Base-by-base conservation (phyloP, 2,329 filamentous ascomycete species). In the Capronia americana region DNA sequence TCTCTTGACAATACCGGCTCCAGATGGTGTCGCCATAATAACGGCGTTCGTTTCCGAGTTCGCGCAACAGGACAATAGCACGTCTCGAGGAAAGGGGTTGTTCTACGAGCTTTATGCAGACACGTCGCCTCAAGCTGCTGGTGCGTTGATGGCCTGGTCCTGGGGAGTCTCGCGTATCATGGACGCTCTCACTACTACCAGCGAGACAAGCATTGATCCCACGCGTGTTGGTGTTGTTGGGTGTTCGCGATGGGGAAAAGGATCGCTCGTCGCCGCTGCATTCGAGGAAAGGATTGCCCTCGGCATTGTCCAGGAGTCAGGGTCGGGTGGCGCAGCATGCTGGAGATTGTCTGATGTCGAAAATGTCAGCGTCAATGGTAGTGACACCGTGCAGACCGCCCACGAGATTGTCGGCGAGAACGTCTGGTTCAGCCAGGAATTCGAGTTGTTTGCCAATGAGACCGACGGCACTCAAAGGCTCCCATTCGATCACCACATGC, bases 181-280 rank as follows among this genome's bases (percentile, higher is more conserved):
- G 57, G 86, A 89, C 73, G 85, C 81, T 17, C 79, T 89, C 44
- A 86, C 87, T 78, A 75, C 74, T 12, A 81, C 79, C 24, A 79
- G 81, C 1, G 79, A 79, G 46, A 71, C 74, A 12, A 74, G 74
- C 11, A 87, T 89, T 74, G 81, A 86, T 75, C 71, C 80, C 26
- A 79, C 74, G 44, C 79, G 78, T 2, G 75, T 86, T 23, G 87
- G 85, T 56, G 86, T 88, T 1, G 88, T 86, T 14, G 87, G 87
- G 4, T 89, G 87, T 79, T 88, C 85, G 61, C 84, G 87, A 48
- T 87, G 88, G 76, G 87, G 86, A 63, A 89, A 89, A 78, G 87
- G 87, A 12, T 86, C 87, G 32, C 83, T 89, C 68, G 79, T 88
- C n/a, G 84, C 83, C 4, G 86, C 86, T 17, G 86, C 87, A 2